Base-by-base conservation (phyloP, 1,284 basidiomycete genomes). In the Ustilago shanxiensis region DNA sequence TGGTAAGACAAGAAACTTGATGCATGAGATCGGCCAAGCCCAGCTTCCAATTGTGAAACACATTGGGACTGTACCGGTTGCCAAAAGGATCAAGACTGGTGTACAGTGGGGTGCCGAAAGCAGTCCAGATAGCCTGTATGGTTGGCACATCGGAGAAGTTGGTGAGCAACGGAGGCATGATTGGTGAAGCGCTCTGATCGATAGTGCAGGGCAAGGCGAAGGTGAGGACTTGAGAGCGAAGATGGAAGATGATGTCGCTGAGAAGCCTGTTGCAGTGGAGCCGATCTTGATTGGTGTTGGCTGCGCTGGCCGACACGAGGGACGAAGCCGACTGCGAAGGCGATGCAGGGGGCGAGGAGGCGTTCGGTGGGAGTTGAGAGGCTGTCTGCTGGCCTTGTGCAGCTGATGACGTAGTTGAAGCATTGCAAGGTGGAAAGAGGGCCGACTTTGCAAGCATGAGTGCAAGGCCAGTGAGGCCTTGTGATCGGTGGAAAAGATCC, bases 1-100 rank as follows among this genome's bases (percentile, higher is more conserved):
- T 50, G 52, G 67, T 69, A 26, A 69, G 67, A 24, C 28, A 41
- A 3, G 60, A 69, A 29, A 69, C 67, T 31, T 69, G 67, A 26
- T 69, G 67, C 67, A 69, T 69, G 45, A 69, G 67, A 45, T 69
- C 67, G 51, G 67, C 67, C 16, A 69, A 57, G 18, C 67, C 67
- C 1, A 69, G 67, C 57, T 69, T 69, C 67, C 67, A 69, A 14
- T 69, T 69, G 45, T 69, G 67, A 47, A 69, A 69, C 45, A 69
- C 60, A 39, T 69, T 69, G 35, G 67, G 67, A 52, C 67, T 69
- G 67, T 63, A 69, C 24, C 67, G 56, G 31, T 51, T 63, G 51
- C 67, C 67, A 24, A 64, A 69, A 0, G 67, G 51, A 35, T 69
- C 67, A 8, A 63, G 37, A 44, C 67, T 59, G 20, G 67, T n/a